These are phyloP conservation scores for Debaryomyces tyrocola DNA, from an alignment of 805 yeast genomes.

Conservation along the genomic window DNA sequence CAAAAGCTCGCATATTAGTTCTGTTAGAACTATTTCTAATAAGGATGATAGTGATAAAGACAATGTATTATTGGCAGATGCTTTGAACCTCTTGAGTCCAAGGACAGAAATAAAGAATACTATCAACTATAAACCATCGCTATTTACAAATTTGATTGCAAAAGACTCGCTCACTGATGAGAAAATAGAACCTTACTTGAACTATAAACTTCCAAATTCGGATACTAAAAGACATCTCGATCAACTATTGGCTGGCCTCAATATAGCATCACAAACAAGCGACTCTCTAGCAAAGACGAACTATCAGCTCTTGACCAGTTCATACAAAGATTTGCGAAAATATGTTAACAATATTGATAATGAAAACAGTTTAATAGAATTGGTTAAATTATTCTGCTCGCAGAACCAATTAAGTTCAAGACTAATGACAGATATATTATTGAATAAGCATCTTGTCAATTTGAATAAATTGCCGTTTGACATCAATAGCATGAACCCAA, in stretches of 20 bases:
- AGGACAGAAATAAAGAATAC: slow-evolving; percentile 6
- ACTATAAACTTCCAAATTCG: not conserved
- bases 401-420: slow-evolving; percentile 26
- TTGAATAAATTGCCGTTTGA: slow-evolving; percentile 18
- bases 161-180: slow-evolving; percentile 23
- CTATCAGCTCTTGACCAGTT: slow-evolving; percentile 3
- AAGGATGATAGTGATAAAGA: slow-evolving; percentile 6
- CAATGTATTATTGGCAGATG: slow-evolving; percentile 32
- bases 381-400: slow-evolving; percentile 21
- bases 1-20: not conserved
- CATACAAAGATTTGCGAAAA: slow-evolving; percentile 8
- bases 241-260: slow-evolving; percentile 27
- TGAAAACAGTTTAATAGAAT: slow-evolving; percentile 21
- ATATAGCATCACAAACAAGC: slow-evolving; percentile 1
- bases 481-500: slow-evolving; percentile 2
- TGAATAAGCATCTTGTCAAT: slow-evolving; percentile 24
- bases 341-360: slow-evolving; percentile 16
- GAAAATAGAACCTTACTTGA: slow-evolving; percentile 5
- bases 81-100: slow-evolving; percentile 35
- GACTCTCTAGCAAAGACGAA: not conserved
- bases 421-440: slow-evolving; percentile 24
- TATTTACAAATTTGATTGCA: slow-evolving; percentile 30
- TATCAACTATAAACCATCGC: slow-evolving; percentile 30
- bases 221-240: slow-evolving; percentile 12
- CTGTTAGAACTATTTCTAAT: not conserved